These are phyloP conservation scores for Candida namnaoensis DNA, from an alignment of 805 yeast genomes.

Conservation along the genomic window DNA sequence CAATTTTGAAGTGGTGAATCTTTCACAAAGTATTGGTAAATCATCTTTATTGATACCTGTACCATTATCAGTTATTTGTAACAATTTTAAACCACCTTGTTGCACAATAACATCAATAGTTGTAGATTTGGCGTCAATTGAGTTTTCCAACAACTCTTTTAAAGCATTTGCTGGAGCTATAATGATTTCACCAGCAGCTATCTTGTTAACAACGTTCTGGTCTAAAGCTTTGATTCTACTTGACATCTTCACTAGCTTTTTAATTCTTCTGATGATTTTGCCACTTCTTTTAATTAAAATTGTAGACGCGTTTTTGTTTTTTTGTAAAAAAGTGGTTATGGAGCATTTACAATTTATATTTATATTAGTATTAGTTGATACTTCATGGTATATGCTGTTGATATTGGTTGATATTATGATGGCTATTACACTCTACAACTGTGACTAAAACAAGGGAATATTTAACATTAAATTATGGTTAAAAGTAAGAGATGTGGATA, in stretches of 20 bases:
- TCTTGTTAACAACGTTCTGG: constrained; percentile 68
- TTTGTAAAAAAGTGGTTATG: too few relatives aligned
- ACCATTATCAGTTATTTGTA: constrained; percentile 90
- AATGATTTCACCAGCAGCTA: constrained; percentile 97
- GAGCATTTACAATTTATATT: too few relatives aligned
- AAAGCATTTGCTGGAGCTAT: constrained; percentile 91
- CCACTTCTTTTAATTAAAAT: too few relatives aligned
- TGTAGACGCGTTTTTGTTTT: too few relatives aligned
- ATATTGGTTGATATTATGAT: too few relatives aligned
- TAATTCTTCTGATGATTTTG: too few relatives aligned
- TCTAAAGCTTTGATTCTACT: constrained; percentile 35
- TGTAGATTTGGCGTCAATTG: constrained; percentile 79
- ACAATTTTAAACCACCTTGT: constrained; percentile 84
- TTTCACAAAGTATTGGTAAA: constrained; percentile 69
- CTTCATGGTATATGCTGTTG: too few relatives aligned
- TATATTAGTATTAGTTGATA: too few relatives aligned
- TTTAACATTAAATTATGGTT: too few relatives aligned
- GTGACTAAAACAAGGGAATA: too few relatives aligned
- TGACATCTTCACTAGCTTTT: neutral
- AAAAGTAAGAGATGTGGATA: too few relatives aligned
- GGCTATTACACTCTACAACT: too few relatives aligned
- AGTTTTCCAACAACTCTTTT: constrained; percentile 87
- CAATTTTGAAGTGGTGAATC: constrained; percentile 90
- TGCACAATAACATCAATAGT: constrained; percentile 71
- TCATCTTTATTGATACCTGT: constrained; percentile 70